Base-by-base conservation (phyloP, 1,284 basidiomycete genomes). In the Psilocybe mexicana region DNA sequence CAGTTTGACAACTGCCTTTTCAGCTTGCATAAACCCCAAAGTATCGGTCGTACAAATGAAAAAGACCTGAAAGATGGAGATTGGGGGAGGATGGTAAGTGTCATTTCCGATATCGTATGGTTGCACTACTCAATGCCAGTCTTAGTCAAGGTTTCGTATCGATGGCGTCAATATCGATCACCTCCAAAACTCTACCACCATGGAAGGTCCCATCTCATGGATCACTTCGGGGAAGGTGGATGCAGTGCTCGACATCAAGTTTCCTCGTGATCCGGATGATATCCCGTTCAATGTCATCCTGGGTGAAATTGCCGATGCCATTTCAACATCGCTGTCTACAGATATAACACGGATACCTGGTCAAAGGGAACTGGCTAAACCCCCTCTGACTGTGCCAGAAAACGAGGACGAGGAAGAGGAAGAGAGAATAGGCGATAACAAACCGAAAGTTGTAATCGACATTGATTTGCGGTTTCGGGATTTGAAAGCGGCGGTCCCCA, bases 1-100 rank as follows among this genome's bases (percentile, higher is more conserved):
- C 97, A 99, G 70, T 93, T 96, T 64, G 96, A 99, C 71, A 98
- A 98, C 67, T 99, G 97, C 68, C 71, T 99, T 12, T 98, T 98
- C 78, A 98, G 95, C 68, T 72, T 99, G 62, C 96, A 99, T 72
- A 93, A 91, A 70, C 96, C 96, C 6, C 96, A 99, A 75, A 96
- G 93, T 70, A 94, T 99, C 51, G 93, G 95, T 3, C 81, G 93
- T 61, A 96, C 93, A 3, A 93, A 86, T 47, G 90, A 92, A 62
- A 88, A 88, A 68, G 92, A 96, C 62, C 74, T 90, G 47, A 86
- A 87, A 68, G 91, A 93, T 65, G 84, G 87, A 14, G 83, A 90
- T 59, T 94, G 92, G 88, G 88, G 88, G 42, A 85, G 93, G 55
- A 95, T 98, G 93, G 94, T 94, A 61, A 67, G 11, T 48, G 56